Conservation (phyloP, 2,329 filamentous ascomycete genomes). For the Meredithiella fracta region DNA sequence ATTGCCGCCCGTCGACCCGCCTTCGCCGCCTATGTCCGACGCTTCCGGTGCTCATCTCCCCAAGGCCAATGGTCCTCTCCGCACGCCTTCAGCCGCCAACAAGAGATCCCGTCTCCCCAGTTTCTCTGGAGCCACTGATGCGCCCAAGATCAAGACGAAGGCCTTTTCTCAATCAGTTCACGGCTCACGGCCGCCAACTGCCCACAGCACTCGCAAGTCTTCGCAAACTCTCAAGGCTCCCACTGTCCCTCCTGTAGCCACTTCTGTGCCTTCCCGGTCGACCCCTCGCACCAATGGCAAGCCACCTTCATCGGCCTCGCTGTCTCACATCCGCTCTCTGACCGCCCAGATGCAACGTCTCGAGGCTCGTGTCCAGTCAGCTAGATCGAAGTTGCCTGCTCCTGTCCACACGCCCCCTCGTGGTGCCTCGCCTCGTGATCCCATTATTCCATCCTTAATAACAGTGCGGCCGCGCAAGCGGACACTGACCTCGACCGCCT, state of each 20-base stretch:
- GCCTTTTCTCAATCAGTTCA: slow-evolving; percentile 23
- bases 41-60: slow-evolving; percentile 42
- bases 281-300: slow-evolving; percentile 31
- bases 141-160: slow-evolving; percentile 40
- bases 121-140: slow-evolving; percentile 31
- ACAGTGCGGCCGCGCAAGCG: slow-evolving; percentile 56
- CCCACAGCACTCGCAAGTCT: slow-evolving; percentile 17
- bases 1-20: slow-evolving; percentile 59
- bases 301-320: slow-evolving; percentile 47
- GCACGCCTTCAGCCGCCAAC: slow-evolving; percentile 20
- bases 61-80: slow-evolving; percentile 21
- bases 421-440: slow-evolving; percentile 38
- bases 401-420: slow-evolving; percentile 63
- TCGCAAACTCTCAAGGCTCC: slow-evolving; percentile 13
- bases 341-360: slow-evolving; percentile 96
- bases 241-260: background rate
- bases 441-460: slow-evolving; percentile 36
- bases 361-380: slow-evolving; percentile 82
- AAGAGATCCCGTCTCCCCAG: slow-evolving; percentile 30
- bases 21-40: slow-evolving; percentile 87
- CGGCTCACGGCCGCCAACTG: slow-evolving; percentile 16
- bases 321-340: slow-evolving; percentile 82
- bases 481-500: slow-evolving; percentile 38
- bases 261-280: slow-evolving; percentile 30
- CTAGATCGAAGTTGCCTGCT: slow-evolving; percentile 76